Percentiles rank a stretch among this genome's conserved stretches.
These are phyloP conservation scores for Botryosphaeria agaves DNA, from an alignment of 2,329 filamentous ascomycete genomes.

Conservation along the genomic window DNA sequence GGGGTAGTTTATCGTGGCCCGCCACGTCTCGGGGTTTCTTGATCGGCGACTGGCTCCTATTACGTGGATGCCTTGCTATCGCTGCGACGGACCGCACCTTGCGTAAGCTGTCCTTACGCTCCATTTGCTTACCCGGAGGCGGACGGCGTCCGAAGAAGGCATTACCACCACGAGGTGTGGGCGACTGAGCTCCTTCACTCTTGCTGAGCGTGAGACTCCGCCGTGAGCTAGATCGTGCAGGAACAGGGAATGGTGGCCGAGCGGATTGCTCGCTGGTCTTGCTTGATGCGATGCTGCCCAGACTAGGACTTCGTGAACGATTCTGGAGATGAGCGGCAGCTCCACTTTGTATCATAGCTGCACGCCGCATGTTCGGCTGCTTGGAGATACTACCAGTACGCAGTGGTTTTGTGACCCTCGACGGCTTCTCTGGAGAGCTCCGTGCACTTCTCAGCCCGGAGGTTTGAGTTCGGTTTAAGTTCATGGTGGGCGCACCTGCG, in stretches of 20 bases:
- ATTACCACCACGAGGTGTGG: conserved; percentile 42
- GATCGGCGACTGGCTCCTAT: too few species aligned
- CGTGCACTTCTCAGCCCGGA: too few species aligned
- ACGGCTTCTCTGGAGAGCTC: conserved; percentile 17
- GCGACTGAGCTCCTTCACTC: conserved; percentile 66
- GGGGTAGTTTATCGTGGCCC: conserved; percentile 57
- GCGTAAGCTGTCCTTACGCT: conserved; percentile 45
- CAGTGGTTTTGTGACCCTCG: conserved; percentile 10
- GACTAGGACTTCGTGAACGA: conserved; percentile 47
- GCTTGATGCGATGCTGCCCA: conserved; percentile 34
- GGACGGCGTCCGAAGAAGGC: conserved; percentile 35
- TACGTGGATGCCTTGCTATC: conserved; percentile 40
- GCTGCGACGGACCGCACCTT: conserved; percentile 74
- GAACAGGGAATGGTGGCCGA: conserved; percentile 77
- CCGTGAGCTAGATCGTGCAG: conserved; percentile 74
- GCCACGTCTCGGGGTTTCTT: conserved; percentile 53
- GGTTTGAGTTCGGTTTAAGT: too few species aligned
- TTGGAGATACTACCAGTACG: background rate
- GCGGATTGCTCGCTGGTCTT: conserved; percentile 14
- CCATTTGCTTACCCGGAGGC: conserved; percentile 17
- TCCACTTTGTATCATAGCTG: conserved; percentile 66
- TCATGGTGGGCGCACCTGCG: background rate
- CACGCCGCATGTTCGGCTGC: conserved; percentile 50
- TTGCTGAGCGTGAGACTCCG: conserved; percentile 48
- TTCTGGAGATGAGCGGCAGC: conserved; percentile 46